Evolutionary conservation across 2,329 filamentous ascomycete genomes (phyloP), one percentile per base, ranked within the genome.

Genomic region (Penicillium sp.): DNA sequence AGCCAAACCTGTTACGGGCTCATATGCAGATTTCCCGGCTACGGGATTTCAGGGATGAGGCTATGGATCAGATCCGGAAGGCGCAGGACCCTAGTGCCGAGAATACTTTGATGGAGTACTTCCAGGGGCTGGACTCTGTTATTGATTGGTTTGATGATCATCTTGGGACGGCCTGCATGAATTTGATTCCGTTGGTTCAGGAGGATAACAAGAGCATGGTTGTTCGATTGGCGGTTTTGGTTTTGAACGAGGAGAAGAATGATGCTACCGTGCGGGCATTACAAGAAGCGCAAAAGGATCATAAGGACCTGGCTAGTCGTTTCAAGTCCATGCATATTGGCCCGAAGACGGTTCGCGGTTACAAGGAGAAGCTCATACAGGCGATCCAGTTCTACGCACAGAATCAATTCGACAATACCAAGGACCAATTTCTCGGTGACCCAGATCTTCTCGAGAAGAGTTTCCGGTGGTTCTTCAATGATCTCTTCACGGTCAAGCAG

Each of bases 111-210:
- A 87, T 92, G 68, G 92, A 97, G 73, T 93, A 96, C 76, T 99
- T 99, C 74, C 82, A 88, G 55, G 84, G 89, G 21, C 78, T 99
- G 55, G 93, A 98, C 76, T 88, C 90, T 54, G 89, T 92, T 21
- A 88, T 99, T 61, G 90, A 92, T 64, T 92, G 90, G 88, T 99
- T 99, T 71, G 93, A 99, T 76, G 92, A 96, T 72, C 93, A 98
- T 76, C 85, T 99, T 57, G 93, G 91, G 7, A 84, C 90, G 22
- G 87, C 96, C 47, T 96, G 93, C 61, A 85, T 96, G 75, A 96
- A 95, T 70, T 80, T 99, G 57, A 95, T 99, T 66, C 89, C 88
- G 60, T 81, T 98, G 35, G 87, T 99, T 24, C 87, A 95, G 66
- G 84, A 87, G 42, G 93, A 93, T 60, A 96, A 97, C 71, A 89